Conservation (phyloP, 805 yeast genomes). For the Lipomyces japonicus region DNA sequence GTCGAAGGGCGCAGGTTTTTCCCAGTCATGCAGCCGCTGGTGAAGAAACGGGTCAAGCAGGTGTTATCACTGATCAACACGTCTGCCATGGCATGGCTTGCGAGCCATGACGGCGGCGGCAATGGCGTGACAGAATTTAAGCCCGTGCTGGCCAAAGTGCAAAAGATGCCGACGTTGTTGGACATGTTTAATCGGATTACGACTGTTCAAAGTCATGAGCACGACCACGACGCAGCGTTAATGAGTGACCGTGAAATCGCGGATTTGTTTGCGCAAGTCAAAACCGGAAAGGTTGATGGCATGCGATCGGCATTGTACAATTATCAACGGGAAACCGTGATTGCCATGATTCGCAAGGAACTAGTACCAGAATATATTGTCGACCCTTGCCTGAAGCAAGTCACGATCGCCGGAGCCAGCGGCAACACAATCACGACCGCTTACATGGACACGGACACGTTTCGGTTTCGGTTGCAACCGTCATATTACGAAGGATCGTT, state of each 20-base stretch:
- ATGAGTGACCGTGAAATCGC: no score
- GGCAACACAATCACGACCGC: no score
- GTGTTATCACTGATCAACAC: constrained; percentile 9
- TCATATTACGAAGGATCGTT: constrained; percentile 47
- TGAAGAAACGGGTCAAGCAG: constrained; percentile 9
- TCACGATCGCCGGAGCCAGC: no score
- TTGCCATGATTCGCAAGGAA: constrained; percentile 58
- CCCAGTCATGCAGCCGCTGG: constrained; percentile 4
- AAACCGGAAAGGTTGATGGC: constrained; percentile 43
- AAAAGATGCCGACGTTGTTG: constrained; percentile 21
- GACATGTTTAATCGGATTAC: constrained; percentile 27
- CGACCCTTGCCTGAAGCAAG: constrained; percentile 40
- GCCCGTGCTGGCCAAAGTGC: no score
- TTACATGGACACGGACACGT: constrained; percentile 41
- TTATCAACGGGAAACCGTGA: constrained; percentile 59
- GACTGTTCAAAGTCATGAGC: constrained; percentile 25
- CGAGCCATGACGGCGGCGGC: no score
- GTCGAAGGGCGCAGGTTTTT: constrained; percentile 22
- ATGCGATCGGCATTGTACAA: constrained; percentile 50
- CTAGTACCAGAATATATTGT: constrained; percentile 34
- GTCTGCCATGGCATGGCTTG: constrained; percentile 19
- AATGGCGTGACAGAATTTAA: no score
- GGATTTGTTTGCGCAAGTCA: constrained; percentile 31
- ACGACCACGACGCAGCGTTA: constrained; percentile 27
- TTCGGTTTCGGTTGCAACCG: constrained; percentile 40